These are phyloP conservation scores for Sequoiadendron giganteum DNA, from an alignment of 75 land plant genomes.

Conservation along the genomic window DNA sequence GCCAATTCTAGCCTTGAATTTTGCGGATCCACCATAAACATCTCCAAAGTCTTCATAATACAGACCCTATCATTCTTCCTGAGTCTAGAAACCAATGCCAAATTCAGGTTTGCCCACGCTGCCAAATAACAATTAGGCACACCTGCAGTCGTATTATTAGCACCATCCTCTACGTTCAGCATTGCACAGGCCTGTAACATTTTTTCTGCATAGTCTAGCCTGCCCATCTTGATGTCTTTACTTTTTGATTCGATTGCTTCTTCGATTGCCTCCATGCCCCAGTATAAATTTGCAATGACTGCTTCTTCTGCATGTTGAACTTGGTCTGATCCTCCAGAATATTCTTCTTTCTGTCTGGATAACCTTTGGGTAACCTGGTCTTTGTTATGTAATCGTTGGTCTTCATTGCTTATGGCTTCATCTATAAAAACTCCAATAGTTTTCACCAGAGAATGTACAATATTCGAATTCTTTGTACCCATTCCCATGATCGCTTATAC, in stretches of 20 bases:
- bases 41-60: constrained; percentile 52
- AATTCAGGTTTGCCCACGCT: constrained; percentile 64
- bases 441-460: constrained; percentile 13
- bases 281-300: constrained; percentile 52
- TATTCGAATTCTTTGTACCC: neutral
- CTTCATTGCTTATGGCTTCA: constrained; percentile 29
- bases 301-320: constrained; percentile 49
- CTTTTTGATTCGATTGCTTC: constrained; percentile 54
- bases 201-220: constrained; percentile 64
- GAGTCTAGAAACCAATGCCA: constrained; percentile 47
- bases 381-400: constrained; percentile 37
- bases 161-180: constrained; percentile 26
- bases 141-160: constrained; percentile 36
- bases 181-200: constrained; percentile 63
- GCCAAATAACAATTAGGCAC: constrained; percentile 60
- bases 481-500: neutral
- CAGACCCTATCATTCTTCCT: constrained; percentile 32
- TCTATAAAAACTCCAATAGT: constrained; percentile 33
- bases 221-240: constrained; percentile 44
- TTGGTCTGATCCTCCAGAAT: constrained; percentile 15
- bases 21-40: constrained; percentile 55
- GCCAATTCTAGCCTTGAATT: constrained; percentile 60
- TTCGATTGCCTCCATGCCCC: constrained; percentile 70
- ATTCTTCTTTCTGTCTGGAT: constrained; percentile 14
- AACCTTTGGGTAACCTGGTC: constrained; percentile 51